Percentiles rank a stretch among this genome's conserved stretches.
These are phyloP conservation scores for Wickerhamiella australiensis DNA, from an alignment of 805 yeast species.

Conservation along the genomic window DNA sequence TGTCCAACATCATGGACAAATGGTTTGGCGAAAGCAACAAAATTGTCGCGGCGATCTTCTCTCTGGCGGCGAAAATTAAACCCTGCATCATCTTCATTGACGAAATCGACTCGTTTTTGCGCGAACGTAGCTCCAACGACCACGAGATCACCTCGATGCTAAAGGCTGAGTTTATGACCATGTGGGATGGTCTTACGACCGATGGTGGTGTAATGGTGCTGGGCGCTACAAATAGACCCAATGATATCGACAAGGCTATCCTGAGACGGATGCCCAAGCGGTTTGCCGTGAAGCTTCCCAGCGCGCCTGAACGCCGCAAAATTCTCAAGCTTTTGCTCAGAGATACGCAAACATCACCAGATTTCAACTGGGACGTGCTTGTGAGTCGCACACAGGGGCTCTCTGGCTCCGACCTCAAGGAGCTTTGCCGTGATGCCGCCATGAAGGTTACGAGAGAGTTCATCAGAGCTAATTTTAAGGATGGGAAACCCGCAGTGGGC, in stretches of 20 bases:
- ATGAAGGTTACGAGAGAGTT: conserved; percentile 78
- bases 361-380: conserved; percentile 49
- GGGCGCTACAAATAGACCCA: conserved; percentile 90
- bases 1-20: conserved; percentile 92
- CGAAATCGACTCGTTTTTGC: conserved; percentile 86
- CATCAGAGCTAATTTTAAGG: conserved; percentile 46
- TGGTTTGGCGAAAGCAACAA: conserved; percentile 97
- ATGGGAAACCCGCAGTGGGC: conserved; percentile 21
- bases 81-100: conserved; percentile 94
- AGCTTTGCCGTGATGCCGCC: conserved; percentile 87
- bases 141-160: conserved; percentile 92
- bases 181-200: conserved; percentile 82
- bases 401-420: conserved; percentile 88
- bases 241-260: conserved; percentile 85
- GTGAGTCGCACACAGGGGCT: conserved; percentile 57
- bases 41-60: conserved; percentile 82
- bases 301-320: conserved; percentile 49
- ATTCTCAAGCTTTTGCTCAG: conserved; percentile 58
- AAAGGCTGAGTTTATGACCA: conserved; percentile 93
- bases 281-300: conserved; percentile 68
- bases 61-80: conserved; percentile 76
- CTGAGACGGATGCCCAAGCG: conserved; percentile 86
- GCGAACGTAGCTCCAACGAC: conserved; percentile 73
- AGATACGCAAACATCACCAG: conserved; percentile 48
- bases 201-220: conserved; percentile 72